Evolutionary conservation across 177 flowering plant species (phyloP), one percentile per base, ranked within the genome.

Genomic region (Tripterygium wilfordii): DNA sequence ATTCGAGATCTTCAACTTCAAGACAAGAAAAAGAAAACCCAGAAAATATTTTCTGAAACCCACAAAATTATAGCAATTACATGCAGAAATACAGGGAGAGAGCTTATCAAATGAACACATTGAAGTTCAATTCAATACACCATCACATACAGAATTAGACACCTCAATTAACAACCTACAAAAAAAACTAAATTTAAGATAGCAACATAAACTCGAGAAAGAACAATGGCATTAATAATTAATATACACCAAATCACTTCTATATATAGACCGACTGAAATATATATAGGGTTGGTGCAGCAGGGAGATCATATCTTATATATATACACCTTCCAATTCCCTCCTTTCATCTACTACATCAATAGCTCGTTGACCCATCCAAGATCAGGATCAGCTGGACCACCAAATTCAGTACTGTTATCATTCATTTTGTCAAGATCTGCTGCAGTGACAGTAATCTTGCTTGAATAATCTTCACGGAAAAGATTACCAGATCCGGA

Each of bases 291-390:
- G 62, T 52, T 21, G 54, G 58, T 52, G 61, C 56, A 31, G 24
- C 35, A 17, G 13, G 13, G 39, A 35, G n/a, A 23, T 42, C 45
- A 30, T 7, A 30, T 30, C 12, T 6, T 30, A 30, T 30, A 41
- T 44, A 56, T 46, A 15, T 42, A 53, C 48, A 53, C 23, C 22
- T 41, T 20, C 51, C 10, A 36, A 53, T 30, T 16, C 2, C 16
- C 10, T n/a, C 10, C 17, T 17, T n/a, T 39, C 51, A 21, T 21
- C 60, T 1, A 21, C 49, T 70, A 82, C 80, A 70, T 82, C 51
- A 85, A 55, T 5, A 85, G 82, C 30, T 82, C 87, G 53, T 82
- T 72, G 32, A 85, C 89, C 89, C 95, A 85, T n/a, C 71, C 89
- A 17, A 85, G 58, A 76, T 85, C 87, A 13, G 86, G 87, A 53